Percentiles rank a stretch among this genome's conserved stretches.
These are phyloP conservation scores for Quercus phellos DNA, from an alignment of 331 rosid genomes.

Conservation along the genomic window DNA sequence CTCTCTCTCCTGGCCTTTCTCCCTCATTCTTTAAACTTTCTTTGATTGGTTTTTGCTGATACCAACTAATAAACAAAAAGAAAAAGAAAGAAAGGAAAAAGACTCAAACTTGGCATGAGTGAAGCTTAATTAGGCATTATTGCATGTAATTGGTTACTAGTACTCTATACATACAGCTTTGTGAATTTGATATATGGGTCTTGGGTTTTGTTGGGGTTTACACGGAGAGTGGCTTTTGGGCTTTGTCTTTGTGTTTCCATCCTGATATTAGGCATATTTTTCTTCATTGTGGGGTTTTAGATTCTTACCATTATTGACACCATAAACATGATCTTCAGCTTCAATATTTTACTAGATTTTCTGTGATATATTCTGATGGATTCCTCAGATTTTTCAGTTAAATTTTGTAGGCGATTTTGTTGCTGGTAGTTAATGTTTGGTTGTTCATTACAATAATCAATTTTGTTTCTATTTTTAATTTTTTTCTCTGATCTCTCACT, in stretches of 20 bases:
- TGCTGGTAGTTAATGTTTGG: conserved; percentile 64
- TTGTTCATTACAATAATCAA: conserved; percentile 35
- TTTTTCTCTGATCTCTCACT: conserved; percentile 22
- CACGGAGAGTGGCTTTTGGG: conserved; percentile 81
- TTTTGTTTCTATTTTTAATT: neutral
- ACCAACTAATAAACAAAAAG: neutral
- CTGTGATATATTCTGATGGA: conserved; percentile 59
- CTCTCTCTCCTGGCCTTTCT: too few relatives aligned
- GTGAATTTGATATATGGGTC: conserved; percentile 19
- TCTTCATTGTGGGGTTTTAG: conserved; percentile 50
- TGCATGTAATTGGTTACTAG: neutral
- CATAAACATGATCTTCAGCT: conserved; percentile 46
- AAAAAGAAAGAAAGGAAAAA: too few relatives aligned
- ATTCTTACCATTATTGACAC: conserved; percentile 28
- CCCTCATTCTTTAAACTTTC: neutral
- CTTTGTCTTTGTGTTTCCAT: conserved; percentile 38
- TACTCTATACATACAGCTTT: neutral
- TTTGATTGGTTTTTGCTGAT: conserved; percentile 18
- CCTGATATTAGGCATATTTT: conserved; percentile 34
- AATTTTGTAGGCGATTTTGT: conserved; percentile 51
- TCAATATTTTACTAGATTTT: conserved; percentile 54
- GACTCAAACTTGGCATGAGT: conserved; percentile 11
- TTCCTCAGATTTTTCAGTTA: conserved; percentile 67
- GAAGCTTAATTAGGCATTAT: neutral
- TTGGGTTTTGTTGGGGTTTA: conserved; percentile 68